Base-by-base conservation (phyloP, 1,139 yeast species). In the Diutina rugosa region DNA sequence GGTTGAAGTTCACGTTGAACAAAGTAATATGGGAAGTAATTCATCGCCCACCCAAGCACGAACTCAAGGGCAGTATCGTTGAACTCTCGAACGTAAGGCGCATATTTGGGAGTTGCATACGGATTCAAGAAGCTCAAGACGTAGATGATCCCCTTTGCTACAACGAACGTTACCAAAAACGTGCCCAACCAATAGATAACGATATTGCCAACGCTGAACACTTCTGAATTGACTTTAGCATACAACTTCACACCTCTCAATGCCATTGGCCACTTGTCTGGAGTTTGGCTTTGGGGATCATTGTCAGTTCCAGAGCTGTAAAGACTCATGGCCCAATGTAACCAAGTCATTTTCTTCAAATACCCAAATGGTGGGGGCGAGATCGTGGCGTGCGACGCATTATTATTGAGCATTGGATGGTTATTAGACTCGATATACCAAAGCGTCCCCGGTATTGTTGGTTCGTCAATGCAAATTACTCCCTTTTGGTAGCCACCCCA, bases 401-500 rank as follows among this genome's bases (percentile, higher is more conserved):
- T 18, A 30, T n/a, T 5, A 16, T 30, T 10, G 16, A 49, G 14
- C 53, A 49, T n/a, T n/a, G 53, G 64, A 64, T 83, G 85, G n/a
- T 70, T 67, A 61, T 83, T 83, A 58, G 69, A 69, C 61, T 87
- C 95, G 55, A 88, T 72, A 61, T 73, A 79, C 84, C 95, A 88
- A 53, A 79, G 67, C 0, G 91, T 74, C 62, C 82, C 79, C 12
- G 79, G 77, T 45, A 73, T 68, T 3, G 79, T 79, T 12, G 95
- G 90, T 45, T 78, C 79, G 51, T 80, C 79, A 45, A 87, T 78
- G 68, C 96, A 90, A 28, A 86, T 69, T 2, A 88, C 89, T 69
- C 90, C 96, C 66, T 83, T 84, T 63, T 87, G 95, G 44, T 74
- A 73, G 60, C 74, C 74, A 0, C 84, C 95, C 90, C 90, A 85